A percentile compares a stretch with the other conserved stretches of the same genome.
Conservation (phyloP, 495 filamentous ascomycete species). For the Daldinia caldariorum region DNA sequence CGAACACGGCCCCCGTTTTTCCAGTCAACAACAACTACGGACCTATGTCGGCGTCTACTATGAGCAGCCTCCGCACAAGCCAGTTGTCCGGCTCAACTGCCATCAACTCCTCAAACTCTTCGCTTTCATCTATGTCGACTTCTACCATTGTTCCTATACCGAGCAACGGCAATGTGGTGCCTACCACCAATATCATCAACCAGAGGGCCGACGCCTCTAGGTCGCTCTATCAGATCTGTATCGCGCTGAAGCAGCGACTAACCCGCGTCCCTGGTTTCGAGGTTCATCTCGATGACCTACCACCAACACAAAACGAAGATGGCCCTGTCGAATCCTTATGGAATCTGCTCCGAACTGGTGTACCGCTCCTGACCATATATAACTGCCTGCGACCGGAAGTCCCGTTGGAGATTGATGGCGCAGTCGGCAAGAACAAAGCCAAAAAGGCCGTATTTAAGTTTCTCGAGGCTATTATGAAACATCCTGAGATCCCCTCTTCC, state of each 20-base stretch:
- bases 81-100: constrained; percentile 64
- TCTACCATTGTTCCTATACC: constrained; percentile 51
- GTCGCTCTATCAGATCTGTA: constrained; percentile 94
- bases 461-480: constrained; percentile 64
- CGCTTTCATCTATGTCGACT: constrained; percentile 59
- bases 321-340: constrained; percentile 93
- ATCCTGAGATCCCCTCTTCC: constrained; percentile 77
- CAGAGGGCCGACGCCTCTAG: constrained; percentile 85
- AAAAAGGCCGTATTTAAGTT: constrained; percentile 69
- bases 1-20: constrained; percentile 62
- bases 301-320: constrained; percentile 63
- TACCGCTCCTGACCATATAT: constrained; percentile 87
- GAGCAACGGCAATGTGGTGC: constrained; percentile 69
- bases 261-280: constrained; percentile 86
- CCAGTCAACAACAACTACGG: constrained; percentile 52
- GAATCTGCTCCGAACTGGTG: constrained; percentile 84
- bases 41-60: constrained; percentile 52
- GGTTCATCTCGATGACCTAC: constrained; percentile 63
- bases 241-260: constrained; percentile 80
- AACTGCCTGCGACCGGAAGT: constrained; percentile 77
- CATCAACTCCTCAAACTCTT: constrained; percentile 57
- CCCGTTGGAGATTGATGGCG: constrained; percentile 66
- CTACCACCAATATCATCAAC: constrained; percentile 93
- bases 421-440: constrained; percentile 69
- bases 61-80: constrained; percentile 61